Conservation (phyloP, 2,329 filamentous ascomycete species). For the Colletotrichum tropicicola region DNA sequence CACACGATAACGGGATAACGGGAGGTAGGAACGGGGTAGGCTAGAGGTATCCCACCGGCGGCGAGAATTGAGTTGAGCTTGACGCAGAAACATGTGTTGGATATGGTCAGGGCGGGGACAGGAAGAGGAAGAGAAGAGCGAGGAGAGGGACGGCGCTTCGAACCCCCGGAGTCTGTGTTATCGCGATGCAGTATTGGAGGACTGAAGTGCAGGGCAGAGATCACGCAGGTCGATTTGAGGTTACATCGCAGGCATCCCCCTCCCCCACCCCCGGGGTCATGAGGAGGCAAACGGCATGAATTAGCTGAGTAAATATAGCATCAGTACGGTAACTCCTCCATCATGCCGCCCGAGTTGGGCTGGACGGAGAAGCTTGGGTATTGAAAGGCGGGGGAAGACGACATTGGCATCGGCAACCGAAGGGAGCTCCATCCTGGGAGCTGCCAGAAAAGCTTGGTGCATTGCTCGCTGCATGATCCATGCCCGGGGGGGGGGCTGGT, state of each 20-base stretch:
- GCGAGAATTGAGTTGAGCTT: too few species aligned
- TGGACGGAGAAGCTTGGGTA: background rate
- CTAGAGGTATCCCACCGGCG: too few species aligned
- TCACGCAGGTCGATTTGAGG: background rate
- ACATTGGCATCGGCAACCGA: background rate
- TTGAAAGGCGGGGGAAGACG: background rate
- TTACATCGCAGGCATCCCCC: background rate
- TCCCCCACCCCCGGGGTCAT: background rate
- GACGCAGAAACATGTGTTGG: too few species aligned
- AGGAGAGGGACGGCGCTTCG: too few species aligned
- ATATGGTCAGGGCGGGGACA: too few species aligned
- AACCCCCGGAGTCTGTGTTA: too few species aligned
- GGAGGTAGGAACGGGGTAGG: too few species aligned
- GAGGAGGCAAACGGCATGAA: background rate
- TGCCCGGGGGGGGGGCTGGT: too few species aligned
- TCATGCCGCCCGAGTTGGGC: background rate
- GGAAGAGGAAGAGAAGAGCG: too few species aligned
- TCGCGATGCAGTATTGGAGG: too few species aligned
- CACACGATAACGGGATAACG: too few species aligned
- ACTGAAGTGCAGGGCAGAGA: background rate
- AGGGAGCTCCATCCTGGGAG: conserved; percentile 9
- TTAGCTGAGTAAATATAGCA: background rate
- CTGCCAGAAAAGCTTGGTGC: conserved; percentile 1
- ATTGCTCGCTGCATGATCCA: conserved; percentile 12
- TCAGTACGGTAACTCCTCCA: too few species aligned